These are phyloP conservation scores for Solanum arcanum DNA, from an alignment of 257 asterid species.

Conservation along the genomic window DNA sequence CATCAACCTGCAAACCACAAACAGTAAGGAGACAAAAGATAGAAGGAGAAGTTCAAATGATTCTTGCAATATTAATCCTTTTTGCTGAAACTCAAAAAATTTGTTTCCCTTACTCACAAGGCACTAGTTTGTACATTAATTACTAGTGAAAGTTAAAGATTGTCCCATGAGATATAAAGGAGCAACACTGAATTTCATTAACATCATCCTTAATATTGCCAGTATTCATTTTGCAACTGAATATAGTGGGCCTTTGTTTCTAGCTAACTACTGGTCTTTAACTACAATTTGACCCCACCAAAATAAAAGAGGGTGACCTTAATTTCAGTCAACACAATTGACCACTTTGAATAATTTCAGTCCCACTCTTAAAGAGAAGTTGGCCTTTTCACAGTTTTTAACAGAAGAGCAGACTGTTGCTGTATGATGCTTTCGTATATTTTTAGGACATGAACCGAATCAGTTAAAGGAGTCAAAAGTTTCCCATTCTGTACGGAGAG, in stretches of 20 bases:
- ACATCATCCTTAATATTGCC: neutral
- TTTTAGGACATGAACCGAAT: neutral
- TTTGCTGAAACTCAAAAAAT: neutral
- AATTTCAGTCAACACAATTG: neutral
- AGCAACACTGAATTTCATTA: neutral
- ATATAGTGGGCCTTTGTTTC: neutral
- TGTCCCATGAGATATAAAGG: neutral
- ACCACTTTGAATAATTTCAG: neutral
- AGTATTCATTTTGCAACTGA: neutral
- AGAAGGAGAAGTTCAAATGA: neutral
- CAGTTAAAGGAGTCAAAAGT: neutral
- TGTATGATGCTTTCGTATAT: neutral
- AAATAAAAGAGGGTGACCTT: neutral
- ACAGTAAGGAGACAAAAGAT: neutral
- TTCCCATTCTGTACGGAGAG: neutral
- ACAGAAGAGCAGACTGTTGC: neutral
- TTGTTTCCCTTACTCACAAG: neutral
- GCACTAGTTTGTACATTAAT: neutral
- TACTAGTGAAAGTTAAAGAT: neutral
- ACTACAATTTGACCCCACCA: neutral
- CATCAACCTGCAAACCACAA: constrained; percentile 39
- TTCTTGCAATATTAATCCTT: neutral
- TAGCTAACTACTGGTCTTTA: neutral
- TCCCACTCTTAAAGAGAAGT: neutral
- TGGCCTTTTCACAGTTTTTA: neutral